Evolutionary conservation across 106 monocot genomes (phyloP).

Genomic region (Phalaenopsis aphrodite): DNA sequence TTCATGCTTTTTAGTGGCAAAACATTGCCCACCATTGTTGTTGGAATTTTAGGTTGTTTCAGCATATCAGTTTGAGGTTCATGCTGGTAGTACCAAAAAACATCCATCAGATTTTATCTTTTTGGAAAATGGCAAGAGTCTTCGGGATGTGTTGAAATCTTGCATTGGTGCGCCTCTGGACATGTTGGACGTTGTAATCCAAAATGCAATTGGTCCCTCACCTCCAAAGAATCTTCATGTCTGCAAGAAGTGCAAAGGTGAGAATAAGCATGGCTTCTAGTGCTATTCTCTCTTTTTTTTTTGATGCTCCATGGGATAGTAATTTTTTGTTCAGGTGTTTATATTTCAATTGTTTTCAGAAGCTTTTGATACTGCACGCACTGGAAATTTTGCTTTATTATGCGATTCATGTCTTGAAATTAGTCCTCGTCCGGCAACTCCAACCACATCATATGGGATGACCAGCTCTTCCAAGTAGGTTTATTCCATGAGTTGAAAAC

Average conservation of each 20-base stretch:
- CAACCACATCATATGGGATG: conserved; percentile 1
- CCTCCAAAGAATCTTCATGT: conserved; percentile 18
- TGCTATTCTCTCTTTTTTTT: background rate
- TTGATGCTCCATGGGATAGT: background rate
- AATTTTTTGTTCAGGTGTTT: conserved; percentile 17
- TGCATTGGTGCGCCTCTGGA: conserved; percentile 57
- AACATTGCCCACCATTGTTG: conserved; percentile 1
- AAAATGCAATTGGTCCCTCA: conserved; percentile 38
- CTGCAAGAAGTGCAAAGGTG: conserved; percentile 52
- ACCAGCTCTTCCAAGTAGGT: conserved; percentile 18
- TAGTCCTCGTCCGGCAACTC: conserved; percentile 11
- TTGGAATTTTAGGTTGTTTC: conserved; percentile 53
- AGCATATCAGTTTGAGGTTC: conserved; percentile 71
- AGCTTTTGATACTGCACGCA: conserved; percentile 20
- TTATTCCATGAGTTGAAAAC: background rate
- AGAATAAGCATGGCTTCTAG: background rate
- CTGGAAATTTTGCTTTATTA: conserved; percentile 38
- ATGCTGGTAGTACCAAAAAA: conserved; percentile 88
- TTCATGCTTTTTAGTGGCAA: background rate
- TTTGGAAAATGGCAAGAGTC: conserved; percentile 76
- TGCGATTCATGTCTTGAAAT: conserved; percentile 45
- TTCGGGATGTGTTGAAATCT: conserved; percentile 63
- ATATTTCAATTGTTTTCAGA: conserved; percentile 15
- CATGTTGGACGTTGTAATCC: conserved; percentile 58
- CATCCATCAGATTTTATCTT: conserved; percentile 80